phyloP scores from a whole-genome alignment of 2,329 filamentous ascomycete species.

The Ustilaginoidea virens region DNA sequence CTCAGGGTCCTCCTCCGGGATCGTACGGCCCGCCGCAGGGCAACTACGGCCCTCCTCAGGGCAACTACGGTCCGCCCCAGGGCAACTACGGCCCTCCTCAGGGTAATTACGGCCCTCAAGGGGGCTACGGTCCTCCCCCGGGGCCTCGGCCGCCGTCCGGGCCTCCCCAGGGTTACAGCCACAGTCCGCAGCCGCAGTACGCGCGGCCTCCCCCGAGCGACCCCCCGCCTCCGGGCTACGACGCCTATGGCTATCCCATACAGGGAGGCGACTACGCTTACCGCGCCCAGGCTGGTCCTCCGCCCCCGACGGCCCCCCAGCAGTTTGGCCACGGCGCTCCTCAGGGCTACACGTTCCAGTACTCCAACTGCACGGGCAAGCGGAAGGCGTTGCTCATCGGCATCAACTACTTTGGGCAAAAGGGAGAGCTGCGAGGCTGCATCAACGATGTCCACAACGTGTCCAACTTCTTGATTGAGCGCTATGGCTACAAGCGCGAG shows the following conservation, averaged over 20 bases:
- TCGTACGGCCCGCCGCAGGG: constrained; percentile 10
- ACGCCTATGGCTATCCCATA: constrained; percentile 31
- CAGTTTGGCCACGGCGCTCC: constrained; percentile 55
- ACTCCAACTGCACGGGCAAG: constrained; percentile 57
- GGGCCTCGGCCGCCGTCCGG: constrained; percentile 9
- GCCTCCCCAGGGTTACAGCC: constrained; percentile 8
- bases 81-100: constrained; percentile 12
- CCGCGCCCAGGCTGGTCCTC: constrained; percentile 18
- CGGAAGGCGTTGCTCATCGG: constrained; percentile 63
- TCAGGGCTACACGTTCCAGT: constrained; percentile 55
- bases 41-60: constrained; percentile 7
- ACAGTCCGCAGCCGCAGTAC: constrained; percentile 4
- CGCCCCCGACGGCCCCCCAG: constrained; percentile 35
- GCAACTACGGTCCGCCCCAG: constrained; percentile 4
- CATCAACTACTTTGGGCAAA: constrained; percentile 66
- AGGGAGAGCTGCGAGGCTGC: constrained; percentile 58
- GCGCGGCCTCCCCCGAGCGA: constrained; percentile 17
- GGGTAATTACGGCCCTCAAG: constrained; percentile 9
- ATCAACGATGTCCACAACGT: constrained; percentile 74
- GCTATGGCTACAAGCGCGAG: constrained; percentile 57
- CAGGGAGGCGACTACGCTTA: constrained; percentile 12
- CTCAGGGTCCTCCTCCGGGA: constrained; percentile 9
- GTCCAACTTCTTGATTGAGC: constrained; percentile 51
- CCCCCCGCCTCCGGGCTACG: constrained; percentile 26
- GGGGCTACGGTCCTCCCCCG: too few species aligned